Evolutionary conservation across 2,329 filamentous ascomycete species (phyloP), one percentile per base, ranked within the genome.

Genomic region (Hymenoscyphus infarciens): DNA sequence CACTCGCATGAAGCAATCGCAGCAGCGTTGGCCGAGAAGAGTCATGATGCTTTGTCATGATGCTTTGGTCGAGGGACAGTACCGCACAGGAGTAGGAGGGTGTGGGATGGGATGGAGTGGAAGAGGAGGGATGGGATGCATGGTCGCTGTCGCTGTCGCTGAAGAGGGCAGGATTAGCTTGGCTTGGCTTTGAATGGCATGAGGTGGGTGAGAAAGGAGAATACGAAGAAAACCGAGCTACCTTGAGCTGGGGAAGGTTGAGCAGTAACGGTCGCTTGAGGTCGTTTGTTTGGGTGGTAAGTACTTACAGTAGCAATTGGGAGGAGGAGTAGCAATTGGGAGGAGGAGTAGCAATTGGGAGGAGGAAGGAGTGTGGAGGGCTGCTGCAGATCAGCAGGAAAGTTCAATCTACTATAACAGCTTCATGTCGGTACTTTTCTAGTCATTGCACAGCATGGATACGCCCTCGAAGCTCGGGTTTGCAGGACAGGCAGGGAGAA

Each of bases 1-100:
- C 42, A 49, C 42, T 49, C 42, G 42, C 8, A 49, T 22, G 42
- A 49, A 56, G 56, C 57, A 52, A 45, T 33, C 7, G 35, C n/a
- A n/a, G n/a, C n/a, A n/a, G n/a, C n/a, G n/a, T n/a, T n/a, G n/a
- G n/a, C n/a, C n/a, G n/a, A n/a, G n/a, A n/a, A n/a, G n/a, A n/a
- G n/a, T n/a, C n/a, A n/a, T n/a, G n/a, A n/a, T n/a, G n/a, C n/a
- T n/a, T n/a, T n/a, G n/a, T n/a, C n/a, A n/a, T 49, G 42, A 15
- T 19, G 39, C 6, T 19, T 42, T 19, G 39, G 15, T 16, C n/a
- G 39, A 27, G 25, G 5, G 11, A 31, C 29, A 31, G 29, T 6
- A 31, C 29, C 5, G 29, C 29, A 31, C 29, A 6, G 29, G 29
- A 31, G 4, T 31, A 31, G n/a, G 16, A 7, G n/a, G n/a, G n/a